Evolutionary conservation across 805 yeast species (phyloP).

Genomic region (Blastobotrys chiropterorum): DNA sequence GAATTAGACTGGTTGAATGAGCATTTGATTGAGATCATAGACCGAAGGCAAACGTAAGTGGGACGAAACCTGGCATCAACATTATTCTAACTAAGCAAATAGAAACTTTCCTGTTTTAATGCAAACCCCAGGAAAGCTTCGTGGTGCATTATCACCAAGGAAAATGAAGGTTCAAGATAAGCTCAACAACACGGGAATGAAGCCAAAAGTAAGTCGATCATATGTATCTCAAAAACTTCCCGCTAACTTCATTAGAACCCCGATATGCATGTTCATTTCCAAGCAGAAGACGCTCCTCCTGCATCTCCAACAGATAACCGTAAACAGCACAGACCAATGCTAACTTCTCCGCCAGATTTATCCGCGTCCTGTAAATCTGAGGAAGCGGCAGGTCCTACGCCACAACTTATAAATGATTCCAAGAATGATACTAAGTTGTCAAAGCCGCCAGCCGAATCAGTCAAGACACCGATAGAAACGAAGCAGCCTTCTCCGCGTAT

Average conservation of each 20-base stretch:
- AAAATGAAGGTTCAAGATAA: slow-evolving; percentile 5
- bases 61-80: neutral
- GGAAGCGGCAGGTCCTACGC: neutral
- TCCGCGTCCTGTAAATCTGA: neutral
- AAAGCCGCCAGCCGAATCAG: neutral
- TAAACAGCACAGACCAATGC: neutral
- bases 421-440: neutral
- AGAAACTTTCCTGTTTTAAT: slow-evolving; percentile 17
- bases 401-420: neutral
- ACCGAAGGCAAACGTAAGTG: slow-evolving; percentile 24
- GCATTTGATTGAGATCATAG: slow-evolving; percentile 35
- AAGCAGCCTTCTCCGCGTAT: neutral
- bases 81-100: neutral
- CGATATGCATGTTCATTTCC: neutral
- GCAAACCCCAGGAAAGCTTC: slow-evolving; percentile 24
- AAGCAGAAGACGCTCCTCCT: neutral
- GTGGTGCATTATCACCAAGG: slow-evolving; percentile 16
- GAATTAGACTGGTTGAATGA: slow-evolving; percentile 39
- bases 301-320: neutral
- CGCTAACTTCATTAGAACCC: neutral
- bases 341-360: neutral
- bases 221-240: neutral
- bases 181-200: neutral
- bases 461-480: neutral
- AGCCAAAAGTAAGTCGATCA: neutral